Evolutionary conservation across 2,329 filamentous ascomycete species (phyloP).

Genomic region (Phaeosphaeriaceae sp.): DNA sequence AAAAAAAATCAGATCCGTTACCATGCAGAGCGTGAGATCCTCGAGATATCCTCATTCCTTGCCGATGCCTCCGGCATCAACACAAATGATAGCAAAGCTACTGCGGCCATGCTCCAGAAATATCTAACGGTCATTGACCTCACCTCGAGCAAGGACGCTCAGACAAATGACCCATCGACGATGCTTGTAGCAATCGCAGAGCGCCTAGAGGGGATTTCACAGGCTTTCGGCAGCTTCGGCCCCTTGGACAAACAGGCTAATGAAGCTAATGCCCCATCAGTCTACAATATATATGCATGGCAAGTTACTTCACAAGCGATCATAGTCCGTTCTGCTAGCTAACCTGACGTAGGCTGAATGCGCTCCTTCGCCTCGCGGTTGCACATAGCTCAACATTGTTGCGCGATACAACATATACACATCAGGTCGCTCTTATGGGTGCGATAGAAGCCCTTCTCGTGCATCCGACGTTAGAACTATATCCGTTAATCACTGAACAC

Average conservation of each 20-base stretch:
- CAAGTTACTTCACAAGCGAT: conserved; percentile 8
- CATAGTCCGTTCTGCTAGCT: conserved; percentile 6
- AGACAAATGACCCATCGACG: conserved; percentile 22
- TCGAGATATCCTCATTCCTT: conserved; percentile 41
- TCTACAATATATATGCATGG: conserved; percentile 31
- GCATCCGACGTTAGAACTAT: conserved; percentile 46
- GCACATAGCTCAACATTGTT: conserved; percentile 41
- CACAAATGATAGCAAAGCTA: conserved; percentile 2
- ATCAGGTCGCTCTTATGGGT: conserved; percentile 40
- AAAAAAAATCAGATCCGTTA: conserved; percentile 40
- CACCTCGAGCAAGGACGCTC: conserved; percentile 26
- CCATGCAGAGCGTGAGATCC: conserved; percentile 45
- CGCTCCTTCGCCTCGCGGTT: conserved; percentile 51
- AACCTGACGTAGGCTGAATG: conserved; percentile 33
- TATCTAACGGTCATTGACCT: conserved; percentile 45
- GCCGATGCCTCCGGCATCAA: conserved; percentile 9
- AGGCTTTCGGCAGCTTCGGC: conserved; percentile 25
- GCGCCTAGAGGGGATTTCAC: conserved; percentile 38
- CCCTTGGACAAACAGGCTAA: conserved; percentile 1
- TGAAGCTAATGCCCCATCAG: conserved; percentile 4
- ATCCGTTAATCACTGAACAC: conserved; percentile 46
- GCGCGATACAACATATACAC: conserved; percentile 34
- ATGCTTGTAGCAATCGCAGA: conserved; percentile 38
- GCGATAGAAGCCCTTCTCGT: conserved; percentile 48
- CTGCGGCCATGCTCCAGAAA: conserved; percentile 34